These are phyloP conservation scores for Plasmodium gallinaceum DNA, from an alignment of 169 alveolate species.

Conservation along the genomic window DNA sequence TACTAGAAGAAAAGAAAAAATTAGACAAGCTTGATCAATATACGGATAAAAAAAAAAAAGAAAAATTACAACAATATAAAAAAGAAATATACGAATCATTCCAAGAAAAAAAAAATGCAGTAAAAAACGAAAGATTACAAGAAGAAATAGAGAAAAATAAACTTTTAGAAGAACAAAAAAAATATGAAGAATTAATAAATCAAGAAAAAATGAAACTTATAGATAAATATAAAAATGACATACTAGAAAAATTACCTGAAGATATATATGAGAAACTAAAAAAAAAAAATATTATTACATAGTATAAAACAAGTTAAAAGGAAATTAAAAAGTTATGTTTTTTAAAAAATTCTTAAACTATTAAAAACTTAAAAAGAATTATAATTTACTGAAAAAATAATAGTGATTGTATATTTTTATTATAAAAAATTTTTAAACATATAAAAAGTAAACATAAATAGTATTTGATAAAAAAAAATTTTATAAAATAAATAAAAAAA, in stretches of 20 bases:
- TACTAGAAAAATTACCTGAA: slow-evolving; percentile 41
- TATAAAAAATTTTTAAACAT: too few species aligned
- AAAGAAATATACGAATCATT: slow-evolving; percentile 67
- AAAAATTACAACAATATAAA: slow-evolving; percentile 61
- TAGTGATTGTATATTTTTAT: neutral
- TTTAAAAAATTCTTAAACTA: neutral
- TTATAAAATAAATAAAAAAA: too few species aligned
- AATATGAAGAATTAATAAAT: slow-evolving; percentile 56
- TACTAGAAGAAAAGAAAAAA: slow-evolving; percentile 71
- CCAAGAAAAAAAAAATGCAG: slow-evolving; percentile 64
- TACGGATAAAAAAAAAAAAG: slow-evolving; percentile 70
- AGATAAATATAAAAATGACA: slow-evolving; percentile 56
- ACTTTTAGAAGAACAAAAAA: slow-evolving; percentile 51
- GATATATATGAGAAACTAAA: slow-evolving; percentile 44
- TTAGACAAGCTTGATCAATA: slow-evolving; percentile 72
- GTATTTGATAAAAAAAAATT: too few species aligned
- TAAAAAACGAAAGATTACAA: slow-evolving; percentile 57
- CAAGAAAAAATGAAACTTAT: slow-evolving; percentile 50
- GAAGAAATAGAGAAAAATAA: slow-evolving; percentile 56
- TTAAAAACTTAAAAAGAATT: neutral
- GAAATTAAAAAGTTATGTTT: neutral
- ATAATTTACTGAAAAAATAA: neutral
- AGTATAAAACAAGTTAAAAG: neutral
- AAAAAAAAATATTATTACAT: slow-evolving; percentile 35
- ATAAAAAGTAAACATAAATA: too few species aligned